A percentile compares a stretch with the other conserved stretches of the same genome.
Evolutionary conservation across 2,329 filamentous ascomycete species (phyloP).

Genomic region (Clonostachys byssicola): DNA sequence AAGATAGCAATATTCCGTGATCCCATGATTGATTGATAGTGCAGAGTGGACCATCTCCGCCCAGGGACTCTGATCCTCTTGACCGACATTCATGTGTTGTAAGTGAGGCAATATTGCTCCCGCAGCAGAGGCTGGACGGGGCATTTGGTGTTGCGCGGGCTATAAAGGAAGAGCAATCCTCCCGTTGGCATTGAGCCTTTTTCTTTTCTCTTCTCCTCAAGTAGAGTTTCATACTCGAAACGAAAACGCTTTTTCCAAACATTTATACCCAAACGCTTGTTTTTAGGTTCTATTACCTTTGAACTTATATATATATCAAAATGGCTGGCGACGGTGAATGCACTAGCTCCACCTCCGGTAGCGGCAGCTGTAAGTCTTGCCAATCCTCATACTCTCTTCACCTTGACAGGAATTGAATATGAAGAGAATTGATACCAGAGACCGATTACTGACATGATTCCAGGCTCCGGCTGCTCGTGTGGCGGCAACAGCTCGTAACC

Average conservation of each 20-base stretch:
- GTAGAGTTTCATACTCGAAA: conserved; percentile 7
- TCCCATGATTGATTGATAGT: too few relatives aligned
- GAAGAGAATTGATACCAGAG: background rate
- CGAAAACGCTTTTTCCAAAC: conserved; percentile 2
- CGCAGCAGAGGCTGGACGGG: too few relatives aligned
- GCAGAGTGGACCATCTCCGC: too few relatives aligned
- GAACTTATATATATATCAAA: conserved; percentile 12
- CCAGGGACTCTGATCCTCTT: too few relatives aligned
- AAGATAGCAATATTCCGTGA: too few relatives aligned
- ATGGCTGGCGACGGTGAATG: conserved; percentile 31
- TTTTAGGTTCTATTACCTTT: conserved; percentile 2
- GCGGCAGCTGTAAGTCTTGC: conserved; percentile 20
- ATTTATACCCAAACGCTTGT: background rate
- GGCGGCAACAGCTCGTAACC: conserved; percentile 2
- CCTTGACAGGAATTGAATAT: background rate
- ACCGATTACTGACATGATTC: background rate
- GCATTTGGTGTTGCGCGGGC: too few relatives aligned
- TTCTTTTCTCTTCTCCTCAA: conserved; percentile 3
- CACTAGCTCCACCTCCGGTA: conserved; percentile 28
- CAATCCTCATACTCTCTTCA: background rate
- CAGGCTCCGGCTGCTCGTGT: conserved; percentile 2
- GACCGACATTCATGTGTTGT: too few relatives aligned
- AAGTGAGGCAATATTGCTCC: too few relatives aligned
- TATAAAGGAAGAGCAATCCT: conserved; percentile 3
- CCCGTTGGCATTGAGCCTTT: background rate